phyloP scores from a whole-genome alignment of 768 basidiomycete species.

The Agrocybe chaxingu region DNA sequence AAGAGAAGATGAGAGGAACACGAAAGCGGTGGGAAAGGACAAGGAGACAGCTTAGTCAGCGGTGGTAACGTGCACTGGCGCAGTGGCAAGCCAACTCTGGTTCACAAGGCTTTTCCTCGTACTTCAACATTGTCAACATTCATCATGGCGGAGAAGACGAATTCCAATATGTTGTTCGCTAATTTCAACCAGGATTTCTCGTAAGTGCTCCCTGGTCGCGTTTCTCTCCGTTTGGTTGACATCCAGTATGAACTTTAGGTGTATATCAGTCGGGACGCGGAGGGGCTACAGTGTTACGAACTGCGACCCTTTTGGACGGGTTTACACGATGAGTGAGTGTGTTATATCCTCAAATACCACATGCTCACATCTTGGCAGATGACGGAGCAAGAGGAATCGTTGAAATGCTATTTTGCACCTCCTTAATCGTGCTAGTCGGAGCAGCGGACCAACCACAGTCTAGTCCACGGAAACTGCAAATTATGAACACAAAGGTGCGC shows the following conservation, averaged over 20 bases:
- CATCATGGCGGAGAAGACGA: slow-evolving; percentile 37
- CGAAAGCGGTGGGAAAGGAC: no score
- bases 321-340: slow-evolving; percentile 88
- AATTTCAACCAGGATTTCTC: slow-evolving; percentile 99
- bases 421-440: slow-evolving; percentile 94
- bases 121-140: no score
- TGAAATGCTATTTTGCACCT: slow-evolving; percentile 99
- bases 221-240: not conserved
- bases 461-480: slow-evolving; percentile 91
- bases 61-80: no score
- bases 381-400: slow-evolving; percentile 95
- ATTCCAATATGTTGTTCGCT: slow-evolving; percentile 67
- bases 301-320: slow-evolving; percentile 95
- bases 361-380: slow-evolving; percentile 40
- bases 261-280: slow-evolving; percentile 91
- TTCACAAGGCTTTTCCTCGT: no score
- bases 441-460: slow-evolving; percentile 90
- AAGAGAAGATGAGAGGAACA: no score
- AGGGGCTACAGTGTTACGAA: slow-evolving; percentile 98
- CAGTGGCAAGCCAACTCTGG: no score
- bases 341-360: not conserved
- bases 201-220: slow-evolving; percentile 37
- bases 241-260: slow-evolving; percentile 37
- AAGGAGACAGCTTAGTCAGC: no score
- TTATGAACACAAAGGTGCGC: slow-evolving; percentile 95